phyloP scores from a whole-genome alignment of 305 asterid species.

The Andrographis paniculata region DNA sequence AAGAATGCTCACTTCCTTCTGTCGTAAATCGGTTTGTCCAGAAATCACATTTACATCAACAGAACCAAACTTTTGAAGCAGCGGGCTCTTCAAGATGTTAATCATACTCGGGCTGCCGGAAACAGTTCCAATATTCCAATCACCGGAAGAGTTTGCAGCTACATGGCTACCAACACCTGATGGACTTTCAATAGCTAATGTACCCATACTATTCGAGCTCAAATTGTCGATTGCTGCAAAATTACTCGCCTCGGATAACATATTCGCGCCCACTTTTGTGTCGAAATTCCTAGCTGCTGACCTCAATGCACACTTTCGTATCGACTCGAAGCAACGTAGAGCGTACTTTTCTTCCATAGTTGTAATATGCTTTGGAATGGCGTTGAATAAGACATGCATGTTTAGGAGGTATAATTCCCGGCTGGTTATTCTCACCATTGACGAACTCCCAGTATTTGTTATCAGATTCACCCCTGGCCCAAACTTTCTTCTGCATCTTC shows the following conservation, averaged over 20 bases:
- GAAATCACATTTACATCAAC: too few relatives aligned
- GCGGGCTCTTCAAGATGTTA: slow-evolving; percentile 65
- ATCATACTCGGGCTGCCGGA: slow-evolving; percentile 70
- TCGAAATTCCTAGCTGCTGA: too few relatives aligned
- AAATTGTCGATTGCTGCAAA: too few relatives aligned
- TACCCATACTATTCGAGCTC: background rate
- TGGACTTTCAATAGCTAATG: too few relatives aligned
- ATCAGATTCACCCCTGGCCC: background rate
- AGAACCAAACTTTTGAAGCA: slow-evolving; percentile 43
- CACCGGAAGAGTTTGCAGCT: too few relatives aligned
- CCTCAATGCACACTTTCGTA: background rate
- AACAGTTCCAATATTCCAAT: too few relatives aligned
- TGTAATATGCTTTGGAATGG: background rate
- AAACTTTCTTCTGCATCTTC: background rate
- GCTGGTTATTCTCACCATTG: background rate
- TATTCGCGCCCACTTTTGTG: too few relatives aligned
- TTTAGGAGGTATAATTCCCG: background rate
- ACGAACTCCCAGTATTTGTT: background rate
- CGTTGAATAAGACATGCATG: background rate
- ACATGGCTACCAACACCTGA: slow-evolving; percentile 14
- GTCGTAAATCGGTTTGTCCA: too few relatives aligned
- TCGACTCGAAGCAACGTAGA: background rate
- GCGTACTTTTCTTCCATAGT: background rate
- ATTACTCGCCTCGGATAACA: too few relatives aligned
- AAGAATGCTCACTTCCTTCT: slow-evolving; percentile 2